Percentiles rank a stretch among this genome's conserved stretches.
These are phyloP conservation scores for Blyttiomyces sp. DNA, from an alignment of 371 early-diverging fungal species.

Conservation along the genomic window DNA sequence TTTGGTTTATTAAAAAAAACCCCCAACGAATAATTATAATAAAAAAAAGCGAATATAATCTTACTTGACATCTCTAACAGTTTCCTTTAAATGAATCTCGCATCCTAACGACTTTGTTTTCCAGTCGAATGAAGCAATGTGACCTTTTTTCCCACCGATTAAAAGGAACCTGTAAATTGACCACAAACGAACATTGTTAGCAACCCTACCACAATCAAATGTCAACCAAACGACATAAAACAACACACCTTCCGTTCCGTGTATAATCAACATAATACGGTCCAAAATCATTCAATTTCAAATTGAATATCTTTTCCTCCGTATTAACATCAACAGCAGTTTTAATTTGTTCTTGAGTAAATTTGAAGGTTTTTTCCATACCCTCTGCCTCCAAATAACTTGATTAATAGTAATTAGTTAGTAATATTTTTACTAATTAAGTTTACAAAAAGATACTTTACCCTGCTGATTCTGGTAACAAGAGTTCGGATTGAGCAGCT, in stretches of 20 bases:
- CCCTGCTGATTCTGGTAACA: constrained; percentile 50
- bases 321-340: constrained; percentile 78
- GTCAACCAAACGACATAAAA: too few species aligned
- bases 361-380: constrained; percentile 83
- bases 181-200: constrained; percentile 14
- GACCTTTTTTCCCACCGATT: constrained; percentile 89
- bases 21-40: constrained; percentile 3
- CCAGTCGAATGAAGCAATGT: constrained; percentile 92
- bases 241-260: constrained; percentile 82
- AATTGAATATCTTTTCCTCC: constrained; percentile 74
- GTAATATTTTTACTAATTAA: neutral
- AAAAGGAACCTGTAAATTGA: constrained; percentile 77
- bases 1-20: neutral
- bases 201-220: neutral
- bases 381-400: constrained; percentile 80
- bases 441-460: neutral
- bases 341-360: constrained; percentile 74
- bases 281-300: constrained; percentile 81
- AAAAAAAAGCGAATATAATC: constrained; percentile 31
- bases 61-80: constrained; percentile 86
- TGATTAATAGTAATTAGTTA: neutral
- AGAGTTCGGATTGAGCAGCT: constrained; percentile 74
- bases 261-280: constrained; percentile 90
- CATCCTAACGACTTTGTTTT: constrained; percentile 74
- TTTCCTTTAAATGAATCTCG: constrained; percentile 87